Evolutionary conservation across 2,329 filamentous ascomycete genomes (phyloP), one percentile per base, ranked within the genome.

Genomic region (Chaetothyriales sp.): DNA sequence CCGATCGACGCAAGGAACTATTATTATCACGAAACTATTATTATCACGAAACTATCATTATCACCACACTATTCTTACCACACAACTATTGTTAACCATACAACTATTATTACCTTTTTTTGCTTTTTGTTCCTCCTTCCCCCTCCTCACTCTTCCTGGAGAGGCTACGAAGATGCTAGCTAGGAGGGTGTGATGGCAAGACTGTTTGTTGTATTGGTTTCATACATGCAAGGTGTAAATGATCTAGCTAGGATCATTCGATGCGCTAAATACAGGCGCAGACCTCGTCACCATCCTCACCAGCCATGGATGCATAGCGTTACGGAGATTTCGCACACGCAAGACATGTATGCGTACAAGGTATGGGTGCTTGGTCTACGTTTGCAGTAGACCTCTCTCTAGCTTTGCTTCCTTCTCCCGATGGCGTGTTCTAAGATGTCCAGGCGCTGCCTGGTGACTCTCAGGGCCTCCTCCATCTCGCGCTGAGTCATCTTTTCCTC

Each of bases 371-470:
- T 13, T 33, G 8, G 10, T 40, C 10, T 40, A 9, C 33, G 5
- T 5, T 15, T 15, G 2, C 33, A 4, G 10, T n/a, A n/a, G n/a
- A n/a, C n/a, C n/a, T n/a, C 15, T 15, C 15, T 40, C 10, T 40
- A 40, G 10, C 10, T 15, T 40, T 40, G 33, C 33, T 40, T 54
- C 46, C 45, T 44, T 20, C 50, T 20, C 19, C 52, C 60, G 18
- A 90, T 75, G 28, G 87, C 84, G 44, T 78, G 76, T 67, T 89
- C 89, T 56, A 98, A 69, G 44, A 85, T 78, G 51, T 78, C 76
- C 29, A 98, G 70, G 63, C 86, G 84, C 71, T 95, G 85, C 65
- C 95, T 87, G 2, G 90, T 95, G 28, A 94, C 79, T 50, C 78
- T 74, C 54, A 95, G 90, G 18, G 88, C 86, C 70, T 94, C 80